Base-by-base conservation (phyloP, 2,329 filamentous ascomycete genomes). In the Phyllosticta citriasiana region DNA sequence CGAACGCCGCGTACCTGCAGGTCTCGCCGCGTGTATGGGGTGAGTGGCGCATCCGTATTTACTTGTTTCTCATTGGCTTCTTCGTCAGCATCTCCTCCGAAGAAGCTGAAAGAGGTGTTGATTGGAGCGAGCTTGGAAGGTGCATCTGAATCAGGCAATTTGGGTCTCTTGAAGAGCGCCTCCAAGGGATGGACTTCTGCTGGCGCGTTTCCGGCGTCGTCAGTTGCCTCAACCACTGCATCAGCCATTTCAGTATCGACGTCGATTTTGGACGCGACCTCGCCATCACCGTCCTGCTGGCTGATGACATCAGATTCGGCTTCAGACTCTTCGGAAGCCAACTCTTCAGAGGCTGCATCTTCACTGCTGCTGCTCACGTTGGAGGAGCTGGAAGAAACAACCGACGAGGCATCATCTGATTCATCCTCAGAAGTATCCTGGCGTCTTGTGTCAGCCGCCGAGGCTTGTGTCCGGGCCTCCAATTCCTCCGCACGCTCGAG, bases 81-180 rank as follows among this genome's bases (percentile, higher is more conserved):
- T 47, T 69, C 74, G 16, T 66, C 66, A 22, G 63, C 69, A 9
- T 67, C 66, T 40, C 64, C 65, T 25, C 76, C 79, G 71, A 96
- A 96, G 77, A 97, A 97, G 71, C 82, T 91, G 73, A 97, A 96
- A 67, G 77, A 87, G 60, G 71, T 83, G 63, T 77, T 82, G 67
- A 77, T 78, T 57, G 67, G 77, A 26, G 65, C 74, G 57, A 67
- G 76, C 66, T 63, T 67, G 64, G 70, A 75, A 4, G 71, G 71
- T 61, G 69, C 79, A 77, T 73, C 40, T n/a, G 64, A 35, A 5
- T 62, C 47, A 2, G 66, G 40, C 4, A 65, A 66, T 57, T 84
- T 81, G 0, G 83, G 75, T 4, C 84, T 84, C 76, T 97, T 97
- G 80, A 95, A 99, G 2, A 97, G 82, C 0, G 91, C 91, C 77